Evolutionary conservation across 345 rosid species (phyloP).

Genomic region (Excoecaria cochinchinensis): DNA sequence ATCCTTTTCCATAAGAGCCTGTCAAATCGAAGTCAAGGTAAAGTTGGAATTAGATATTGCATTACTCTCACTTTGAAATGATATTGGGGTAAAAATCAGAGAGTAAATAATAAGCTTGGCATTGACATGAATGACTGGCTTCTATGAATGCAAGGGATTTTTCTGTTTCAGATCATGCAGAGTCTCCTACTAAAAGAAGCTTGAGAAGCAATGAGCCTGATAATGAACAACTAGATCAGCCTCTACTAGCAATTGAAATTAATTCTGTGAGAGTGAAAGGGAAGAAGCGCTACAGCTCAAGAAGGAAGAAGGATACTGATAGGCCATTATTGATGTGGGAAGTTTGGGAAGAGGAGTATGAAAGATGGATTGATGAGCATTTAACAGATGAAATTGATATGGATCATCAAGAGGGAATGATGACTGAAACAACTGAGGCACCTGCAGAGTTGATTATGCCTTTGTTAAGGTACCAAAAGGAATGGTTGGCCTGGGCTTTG

Average conservation of each 20-base stretch:
- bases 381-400: constrained; percentile 48
- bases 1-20: neutral
- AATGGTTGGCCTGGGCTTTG: constrained; percentile 91
- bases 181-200: constrained; percentile 13
- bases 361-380: constrained; percentile 65
- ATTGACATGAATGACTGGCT: neutral
- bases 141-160: constrained; percentile 1
- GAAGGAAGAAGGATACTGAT: constrained; percentile 30
- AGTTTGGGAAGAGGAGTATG: constrained; percentile 63
- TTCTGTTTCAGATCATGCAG: constrained; percentile 12
- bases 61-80: neutral
- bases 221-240: constrained; percentile 7
- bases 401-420: constrained; percentile 48
- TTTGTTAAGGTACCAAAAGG: constrained; percentile 85
- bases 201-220: neutral
- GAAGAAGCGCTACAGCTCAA: constrained; percentile 20
- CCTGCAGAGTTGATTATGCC: constrained; percentile 69
- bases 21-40: neutral
- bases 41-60: neutral
- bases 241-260: neutral
- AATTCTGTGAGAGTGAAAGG: neutral
- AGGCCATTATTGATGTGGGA: constrained; percentile 59
- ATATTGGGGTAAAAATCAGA: constrained; percentile 16
- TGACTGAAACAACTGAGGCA: constrained; percentile 56
- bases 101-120: constrained; percentile 4